Base-by-base conservation (phyloP, 805 yeast species). In the Yarrowia sp. region DNA sequence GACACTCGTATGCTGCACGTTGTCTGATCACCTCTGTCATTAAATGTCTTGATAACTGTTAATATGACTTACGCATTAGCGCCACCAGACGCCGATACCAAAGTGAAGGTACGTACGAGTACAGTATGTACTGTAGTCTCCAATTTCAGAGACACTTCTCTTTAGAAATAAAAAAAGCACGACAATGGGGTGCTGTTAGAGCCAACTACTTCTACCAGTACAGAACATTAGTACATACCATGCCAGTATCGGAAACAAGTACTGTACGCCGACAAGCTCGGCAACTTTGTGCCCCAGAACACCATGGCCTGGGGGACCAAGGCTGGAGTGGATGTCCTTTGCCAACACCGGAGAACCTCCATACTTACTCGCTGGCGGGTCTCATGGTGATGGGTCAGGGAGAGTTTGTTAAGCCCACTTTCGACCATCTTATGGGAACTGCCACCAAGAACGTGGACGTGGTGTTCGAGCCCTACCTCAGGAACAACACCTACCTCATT, bases 341-440 rank as follows among this genome's bases (percentile, higher is more conserved):
- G 82, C 87, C 77, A 91, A 89, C 83, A 74, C 85, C 73, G n/a
- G 97, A 93, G 73, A 73, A 89, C 69, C 76, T 89, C 72, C 74
- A 81, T 56, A 74, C 79, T 67, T 73, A 82, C 64, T 84, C 84
- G 68, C 74, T 71, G 46, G 85, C 85, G 71, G 85, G 91, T 79
- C 76, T 77, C 70, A 89, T 92, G 74, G 75, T 89, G 67, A 74
- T 79, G 65, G 97, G 97, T 74, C 79, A 75, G 67, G 76, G 71
- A 66, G 93, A 95, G 72, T 91, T 85, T 87, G 88, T 90, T 88
- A 89, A 90, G 86, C 88, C 87, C 80, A 70, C 20, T 68, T 85
- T 84, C 69, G 89, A 87, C 69, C 82, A 79, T 40, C 80, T 79
- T 52, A 10, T 33, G 9, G 67, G 43, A 0, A 13, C 17, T 4